Evolutionary conservation across 2,329 filamentous ascomycete genomes (phyloP), one percentile per base, ranked within the genome.

Genomic region (Neofusicoccum sp.): DNA sequence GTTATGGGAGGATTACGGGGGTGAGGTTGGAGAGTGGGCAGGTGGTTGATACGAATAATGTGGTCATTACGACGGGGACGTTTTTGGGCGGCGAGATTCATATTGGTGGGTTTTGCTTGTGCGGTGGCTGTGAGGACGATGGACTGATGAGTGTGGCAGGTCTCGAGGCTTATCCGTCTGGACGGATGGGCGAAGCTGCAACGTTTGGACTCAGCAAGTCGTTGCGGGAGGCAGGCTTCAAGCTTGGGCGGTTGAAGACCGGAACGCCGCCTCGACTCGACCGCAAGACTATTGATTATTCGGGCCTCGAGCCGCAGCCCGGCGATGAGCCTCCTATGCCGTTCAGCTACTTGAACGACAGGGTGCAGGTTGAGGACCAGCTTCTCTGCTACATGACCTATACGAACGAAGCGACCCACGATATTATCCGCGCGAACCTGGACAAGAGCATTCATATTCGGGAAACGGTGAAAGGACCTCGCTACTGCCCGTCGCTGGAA

Each of bases 51-150:
- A 90, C 93, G 0, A 86, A 83, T 48, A 87, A 88, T 63, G 93
- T 98, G 36, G 85, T 99, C 26, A 97, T 99, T 67, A 98, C 95
- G 0, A 99, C 95, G 0, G 95, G 95, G 0, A 99, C 95, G 0
- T 99, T 99, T 70, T 77, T 99, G 4, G 89, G 93, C 9, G 95
- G 93, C 16, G 95, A 99, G 75, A 99, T 99, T 64, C 95, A 99
- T 69, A 96, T 99, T 63, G 95, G 77, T 69, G 62, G 45, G 67
- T 60, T 53, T 12, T 1, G 16, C 26, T 12, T 14, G 33, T 34
- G 45, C n/a, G 12, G 31, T 6, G 7, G 33, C 2, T 45, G 47
- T 14, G 12, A 28, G 31, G 5, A 31, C 5, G 28, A 3, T 11
- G 43, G 53, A 43, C 64, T 69, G 47, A 69, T 30, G 26, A n/a